phyloP scores from a whole-genome alignment of 345 rosid species.

The Bretschneidera sinensis region DNA sequence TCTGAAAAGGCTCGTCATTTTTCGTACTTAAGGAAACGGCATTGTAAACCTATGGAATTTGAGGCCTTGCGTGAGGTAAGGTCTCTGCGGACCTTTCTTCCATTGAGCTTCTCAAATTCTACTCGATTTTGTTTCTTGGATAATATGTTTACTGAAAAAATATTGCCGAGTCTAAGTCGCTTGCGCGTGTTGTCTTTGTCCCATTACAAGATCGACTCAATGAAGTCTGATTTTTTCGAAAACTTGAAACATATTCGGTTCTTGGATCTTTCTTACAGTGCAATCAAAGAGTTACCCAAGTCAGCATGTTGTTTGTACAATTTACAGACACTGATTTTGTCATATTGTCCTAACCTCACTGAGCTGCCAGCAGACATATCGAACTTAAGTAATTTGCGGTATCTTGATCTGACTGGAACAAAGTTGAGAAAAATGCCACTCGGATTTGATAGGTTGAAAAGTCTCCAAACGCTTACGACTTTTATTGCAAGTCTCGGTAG shows the following conservation, averaged over 20 bases:
- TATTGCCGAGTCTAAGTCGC: conserved; percentile 16
- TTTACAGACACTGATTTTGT: conserved; percentile 32
- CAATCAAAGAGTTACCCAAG: conserved; percentile 26
- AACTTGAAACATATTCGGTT: conserved; percentile 32
- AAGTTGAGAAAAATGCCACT: conserved; percentile 30
- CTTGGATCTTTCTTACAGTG: conserved; percentile 24
- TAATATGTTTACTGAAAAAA: conserved; percentile 21
- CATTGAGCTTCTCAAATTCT: conserved; percentile 27
- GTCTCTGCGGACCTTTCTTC: conserved; percentile 35
- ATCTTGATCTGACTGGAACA: conserved; percentile 32
- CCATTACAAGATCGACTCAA: conserved; percentile 14
- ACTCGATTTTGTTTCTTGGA: conserved; percentile 30
- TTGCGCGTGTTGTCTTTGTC: conserved; percentile 36
- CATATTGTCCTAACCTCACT: conserved; percentile 21
- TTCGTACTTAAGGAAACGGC: conserved; percentile 25
- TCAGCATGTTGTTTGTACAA: conserved; percentile 24
- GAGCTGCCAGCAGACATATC: conserved; percentile 29
- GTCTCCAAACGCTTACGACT: conserved; percentile 25
- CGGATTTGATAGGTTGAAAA: conserved; percentile 25
- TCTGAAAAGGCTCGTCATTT: conserved; percentile 26
- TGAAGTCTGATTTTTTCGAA: conserved; percentile 24
- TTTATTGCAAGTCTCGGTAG: conserved; percentile 22
- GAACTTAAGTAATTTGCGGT: conserved; percentile 29
- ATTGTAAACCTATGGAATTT: conserved; percentile 20
- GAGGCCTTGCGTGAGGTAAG: conserved; percentile 28